Evolutionary conservation across 2,329 filamentous ascomycete species (phyloP), one percentile per base, ranked within the genome.

Genomic region (Cladophialophora exuberans): DNA sequence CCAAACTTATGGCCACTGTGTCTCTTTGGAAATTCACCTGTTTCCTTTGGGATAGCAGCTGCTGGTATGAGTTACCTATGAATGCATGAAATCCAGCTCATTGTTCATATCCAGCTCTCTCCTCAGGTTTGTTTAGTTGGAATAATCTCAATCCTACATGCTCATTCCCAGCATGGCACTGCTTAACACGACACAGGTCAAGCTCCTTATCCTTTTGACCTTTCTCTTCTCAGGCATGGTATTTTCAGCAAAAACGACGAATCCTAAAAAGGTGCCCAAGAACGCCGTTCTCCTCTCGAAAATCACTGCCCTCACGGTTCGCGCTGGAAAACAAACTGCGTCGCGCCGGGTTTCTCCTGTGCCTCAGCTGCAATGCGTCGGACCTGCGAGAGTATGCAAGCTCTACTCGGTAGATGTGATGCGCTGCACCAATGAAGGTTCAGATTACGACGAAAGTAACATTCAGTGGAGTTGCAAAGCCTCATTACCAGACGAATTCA

Each of bases 401-500:
- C 80, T 93, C 52, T 88, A 93, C 76, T 75, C 83, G 22, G 75
- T 96, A 59, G 88, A 95, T 64, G 77, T 87, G 10, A 89, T 97
- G 87, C 89, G 90, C 66, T 99, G 93, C 80, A 87, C 82, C 59
- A 97, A 97, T 75, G 81, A 87, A 57, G 94, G 93, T 57, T 78
- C 83, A 25, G 87, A 87, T 57, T 97, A 97, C 76, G 83, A 84
- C 60, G 70, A 76, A 38, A 85, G 94, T 72, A 88, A 96, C 69
- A 81, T 97, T 31, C 87, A 96, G 73, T 99, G 93, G 93, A 89
- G 89, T 23, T 99, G 93, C 73, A 84, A 83, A n/a, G 82, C 84
- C 4, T 76, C 77, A 2, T 70, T 86, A 1, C 83, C 84, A 0
- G 70, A 76, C 9, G 83, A 86, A 62, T 84, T 86, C 72, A 87